Conservation (phyloP, 306 rosid genomes). For the Medicago truncatula region MtrunA17r5.0-ANR NC_053048.1:53326001-53326500, state of each 20-base stretch:
- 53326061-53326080: neutral
- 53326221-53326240: too few relatives aligned
- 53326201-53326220: too few relatives aligned
- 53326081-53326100: conserved; percentile 16
- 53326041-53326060: conserved; percentile 82
- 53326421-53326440: conserved; percentile 53
- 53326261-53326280: too few relatives aligned
- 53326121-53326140: conserved; percentile 51
- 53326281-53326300: too few relatives aligned
- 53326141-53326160: neutral
- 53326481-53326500: conserved; percentile 65
- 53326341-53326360: too few relatives aligned
- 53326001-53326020: conserved; percentile 28
- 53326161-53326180: too few relatives aligned
- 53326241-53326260: too few relatives aligned
- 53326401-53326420: neutral
- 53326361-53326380: too few relatives aligned
- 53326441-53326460: conserved; percentile 63
- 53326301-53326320: too few relatives aligned
- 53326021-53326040: conserved; percentile 72
- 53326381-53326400: neutral
- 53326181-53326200: too few relatives aligned
- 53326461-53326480: conserved; percentile 68
- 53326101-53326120: conserved; percentile 66
- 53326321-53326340: too few relatives aligned